Conservation (phyloP, 805 yeast genomes). For the Candida awuae region DNA sequence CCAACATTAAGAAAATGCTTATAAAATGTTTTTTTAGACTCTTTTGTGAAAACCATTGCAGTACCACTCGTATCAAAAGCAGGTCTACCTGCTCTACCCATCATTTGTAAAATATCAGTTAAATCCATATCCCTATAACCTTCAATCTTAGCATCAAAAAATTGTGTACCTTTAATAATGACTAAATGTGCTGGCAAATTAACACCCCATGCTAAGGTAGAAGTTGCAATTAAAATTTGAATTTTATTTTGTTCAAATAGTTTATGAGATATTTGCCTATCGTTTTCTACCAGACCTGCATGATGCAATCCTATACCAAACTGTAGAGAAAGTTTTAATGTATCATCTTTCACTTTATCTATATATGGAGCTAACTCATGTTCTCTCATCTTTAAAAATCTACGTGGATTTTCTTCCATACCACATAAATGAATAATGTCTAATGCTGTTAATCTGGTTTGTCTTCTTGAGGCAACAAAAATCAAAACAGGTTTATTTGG, state of each 20-base stretch:
- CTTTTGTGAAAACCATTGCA: constrained; percentile 70
- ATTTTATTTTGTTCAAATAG: constrained; percentile 61
- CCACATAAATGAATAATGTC: constrained; percentile 76
- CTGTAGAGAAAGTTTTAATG: constrained; percentile 62
- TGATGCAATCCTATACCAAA: constrained; percentile 79
- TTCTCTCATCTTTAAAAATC: constrained; percentile 62
- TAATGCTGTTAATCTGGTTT: constrained; percentile 71
- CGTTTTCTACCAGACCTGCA: constrained; percentile 72
- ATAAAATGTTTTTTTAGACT: constrained; percentile 64
- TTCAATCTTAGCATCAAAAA: constrained; percentile 54
- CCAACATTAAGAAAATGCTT: constrained; percentile 73
- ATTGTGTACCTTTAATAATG: constrained; percentile 69
- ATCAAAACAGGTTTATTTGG: constrained; percentile 76
- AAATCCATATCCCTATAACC: constrained; percentile 75
- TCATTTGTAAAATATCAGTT: constrained; percentile 75
- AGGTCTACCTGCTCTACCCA: constrained; percentile 83
- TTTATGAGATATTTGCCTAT: constrained; percentile 61
- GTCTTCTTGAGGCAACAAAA: constrained; percentile 80
- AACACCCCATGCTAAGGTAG: constrained; percentile 86
- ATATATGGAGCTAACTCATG: constrained; percentile 46
- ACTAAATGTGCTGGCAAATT: constrained; percentile 76
- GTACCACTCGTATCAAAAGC: constrained; percentile 73
- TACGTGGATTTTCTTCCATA: constrained; percentile 64
- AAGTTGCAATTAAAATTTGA: constrained; percentile 68
- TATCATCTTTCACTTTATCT: constrained; percentile 67